Evolutionary conservation across 2,329 filamentous ascomycete genomes (phyloP).

Genomic region (Cryphonectria parasitica): DNA sequence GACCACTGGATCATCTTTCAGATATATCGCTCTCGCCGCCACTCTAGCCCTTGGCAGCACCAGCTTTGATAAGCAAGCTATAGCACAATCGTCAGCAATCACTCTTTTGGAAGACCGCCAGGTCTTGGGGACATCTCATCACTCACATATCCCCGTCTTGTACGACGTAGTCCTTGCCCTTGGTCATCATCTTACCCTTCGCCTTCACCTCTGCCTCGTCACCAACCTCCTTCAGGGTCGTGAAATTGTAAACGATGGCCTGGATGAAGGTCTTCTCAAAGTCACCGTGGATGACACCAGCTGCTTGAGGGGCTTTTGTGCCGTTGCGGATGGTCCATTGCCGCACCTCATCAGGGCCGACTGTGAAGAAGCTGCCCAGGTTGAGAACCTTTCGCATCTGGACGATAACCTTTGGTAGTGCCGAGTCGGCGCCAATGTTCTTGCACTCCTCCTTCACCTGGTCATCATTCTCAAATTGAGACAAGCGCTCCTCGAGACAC

Average conservation of each 20-base stretch:
- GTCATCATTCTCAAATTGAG: conserved; percentile 75
- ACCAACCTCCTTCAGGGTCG: conserved; percentile 78
- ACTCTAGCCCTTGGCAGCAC: conserved; percentile 72
- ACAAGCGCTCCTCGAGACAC: conserved; percentile 88
- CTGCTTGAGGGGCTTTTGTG: conserved; percentile 96
- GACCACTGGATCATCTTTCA: not conserved
- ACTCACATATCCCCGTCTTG: conserved; percentile 72
- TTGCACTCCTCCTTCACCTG: conserved; percentile 86
- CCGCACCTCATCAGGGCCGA: conserved; percentile 90
- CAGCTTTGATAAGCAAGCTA: conserved; percentile 81
- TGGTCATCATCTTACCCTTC: conserved; percentile 96
- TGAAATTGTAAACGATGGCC: conserved; percentile 90
- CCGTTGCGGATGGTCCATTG: conserved; percentile 98
- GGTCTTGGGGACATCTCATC: not conserved
- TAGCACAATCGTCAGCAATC: not conserved
- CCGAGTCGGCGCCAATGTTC: conserved; percentile 82
- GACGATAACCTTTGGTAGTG: conserved; percentile 85
- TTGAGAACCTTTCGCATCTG: conserved; percentile 93
- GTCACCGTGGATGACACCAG: conserved; percentile 88
- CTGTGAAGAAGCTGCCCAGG: conserved; percentile 96
- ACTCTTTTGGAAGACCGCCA: not conserved
- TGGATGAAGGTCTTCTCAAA: conserved; percentile 99
- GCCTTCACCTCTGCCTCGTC: conserved; percentile 88
- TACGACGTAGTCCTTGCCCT: conserved; percentile 79
- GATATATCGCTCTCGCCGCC: not conserved